These are phyloP conservation scores for Tirmania nivea DNA, from an alignment of 495 filamentous ascomycete genomes.

Conservation along the genomic window DNA sequence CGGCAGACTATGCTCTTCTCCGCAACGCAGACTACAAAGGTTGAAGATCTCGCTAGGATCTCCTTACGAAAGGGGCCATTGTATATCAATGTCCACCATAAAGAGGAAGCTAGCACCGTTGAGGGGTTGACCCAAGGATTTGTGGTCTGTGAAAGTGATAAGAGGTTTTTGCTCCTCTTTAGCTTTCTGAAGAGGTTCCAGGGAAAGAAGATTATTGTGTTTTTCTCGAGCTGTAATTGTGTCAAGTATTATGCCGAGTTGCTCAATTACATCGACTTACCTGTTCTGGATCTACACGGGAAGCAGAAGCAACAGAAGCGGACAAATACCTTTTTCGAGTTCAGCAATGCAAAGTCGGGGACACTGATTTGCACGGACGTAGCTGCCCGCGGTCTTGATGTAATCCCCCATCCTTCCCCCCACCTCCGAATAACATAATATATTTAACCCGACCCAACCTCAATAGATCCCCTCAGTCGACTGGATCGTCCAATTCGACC, in stretches of 20 bases:
- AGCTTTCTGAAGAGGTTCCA: slow-evolving; percentile 72
- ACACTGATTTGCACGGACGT: slow-evolving; percentile 93
- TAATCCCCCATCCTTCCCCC: slow-evolving; percentile 21
- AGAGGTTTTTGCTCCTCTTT: slow-evolving; percentile 84
- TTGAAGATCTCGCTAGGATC: slow-evolving; percentile 86
- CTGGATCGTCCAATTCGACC: slow-evolving; percentile 92
- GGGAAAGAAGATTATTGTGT: slow-evolving; percentile 92
- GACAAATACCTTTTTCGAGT: slow-evolving; percentile 95
- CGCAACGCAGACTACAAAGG: slow-evolving; percentile 94
- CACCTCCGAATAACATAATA: slow-evolving; percentile 4
- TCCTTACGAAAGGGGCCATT: slow-evolving; percentile 78
- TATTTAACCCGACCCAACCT: neutral
- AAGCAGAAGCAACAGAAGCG: slow-evolving; percentile 96
- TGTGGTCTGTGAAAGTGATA: slow-evolving; percentile 76
- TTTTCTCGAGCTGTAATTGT: slow-evolving; percentile 81
- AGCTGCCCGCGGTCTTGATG: slow-evolving; percentile 77
- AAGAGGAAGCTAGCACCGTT: slow-evolving; percentile 63
- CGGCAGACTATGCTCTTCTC: slow-evolving; percentile 95
- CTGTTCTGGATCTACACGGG: slow-evolving; percentile 68
- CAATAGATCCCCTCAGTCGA: slow-evolving; percentile 69
- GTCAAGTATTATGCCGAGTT: slow-evolving; percentile 91
- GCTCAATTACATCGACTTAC: slow-evolving; percentile 88
- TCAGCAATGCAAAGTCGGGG: slow-evolving; percentile 79
- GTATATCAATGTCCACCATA: slow-evolving; percentile 82
- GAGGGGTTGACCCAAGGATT: slow-evolving; percentile 90